Conservation (phyloP, 163 green algal species). For the Scenedesmus sp. region DNA sequence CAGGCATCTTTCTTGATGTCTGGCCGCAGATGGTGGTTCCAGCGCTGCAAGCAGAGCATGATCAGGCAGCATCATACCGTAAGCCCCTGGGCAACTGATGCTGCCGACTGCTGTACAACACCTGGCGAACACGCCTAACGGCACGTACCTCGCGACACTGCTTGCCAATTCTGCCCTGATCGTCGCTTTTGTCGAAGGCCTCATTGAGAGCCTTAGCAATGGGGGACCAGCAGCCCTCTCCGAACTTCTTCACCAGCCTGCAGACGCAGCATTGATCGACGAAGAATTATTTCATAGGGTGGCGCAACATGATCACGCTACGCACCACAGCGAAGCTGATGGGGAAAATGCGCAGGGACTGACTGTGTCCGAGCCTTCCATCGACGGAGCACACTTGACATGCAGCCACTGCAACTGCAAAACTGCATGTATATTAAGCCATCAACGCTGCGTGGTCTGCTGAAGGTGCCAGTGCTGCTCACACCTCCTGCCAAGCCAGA, state of each 20-base stretch:
- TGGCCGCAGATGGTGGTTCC: constrained; percentile 90
- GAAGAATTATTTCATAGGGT: neutral
- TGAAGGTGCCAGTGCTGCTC: neutral
- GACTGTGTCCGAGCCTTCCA: neutral
- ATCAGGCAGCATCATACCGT: neutral
- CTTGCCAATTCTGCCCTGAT: constrained; percentile 85
- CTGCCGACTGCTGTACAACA: neutral
- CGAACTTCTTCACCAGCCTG: constrained; percentile 83
- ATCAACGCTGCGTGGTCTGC: neutral
- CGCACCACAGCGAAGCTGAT: neutral
- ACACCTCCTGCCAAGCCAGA: neutral
- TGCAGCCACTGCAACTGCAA: no score
- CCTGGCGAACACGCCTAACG: neutral
- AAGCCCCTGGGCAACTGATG: neutral
- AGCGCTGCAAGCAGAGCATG: constrained; percentile 70
- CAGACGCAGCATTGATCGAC: no score
- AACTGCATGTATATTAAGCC: neutral
- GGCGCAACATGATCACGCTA: neutral
- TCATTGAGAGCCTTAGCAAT: constrained; percentile 79
- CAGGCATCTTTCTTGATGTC: constrained; percentile 89
- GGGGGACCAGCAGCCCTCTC: constrained; percentile 85
- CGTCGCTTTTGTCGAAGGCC: constrained; percentile 56
- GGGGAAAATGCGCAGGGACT: neutral
- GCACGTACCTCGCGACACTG: constrained; percentile 68
- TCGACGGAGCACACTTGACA: neutral